Base-by-base conservation (phyloP, 2,329 filamentous ascomycete species). In the Gaeumannomyces sp. region DNA sequence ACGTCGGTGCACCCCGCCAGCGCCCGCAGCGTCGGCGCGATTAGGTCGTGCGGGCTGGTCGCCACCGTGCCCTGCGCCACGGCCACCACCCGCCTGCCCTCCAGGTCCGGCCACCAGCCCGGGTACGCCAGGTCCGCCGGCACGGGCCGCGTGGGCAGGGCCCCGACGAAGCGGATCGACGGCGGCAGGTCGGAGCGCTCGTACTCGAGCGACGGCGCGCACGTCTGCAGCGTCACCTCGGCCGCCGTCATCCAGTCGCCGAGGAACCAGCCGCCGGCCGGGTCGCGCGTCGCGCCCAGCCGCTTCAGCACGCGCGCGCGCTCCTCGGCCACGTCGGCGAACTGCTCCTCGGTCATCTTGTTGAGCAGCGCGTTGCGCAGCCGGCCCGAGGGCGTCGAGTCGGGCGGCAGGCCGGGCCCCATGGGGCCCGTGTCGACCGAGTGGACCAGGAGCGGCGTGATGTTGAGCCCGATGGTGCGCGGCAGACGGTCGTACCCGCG, bases 51-150 rank as follows among this genome's bases (percentile, higher is more conserved):
- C 65, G 77, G 77, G 27, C 78, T 70, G 27, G 69, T 67, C 11
- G 74, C 75, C 3, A 80, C 68, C 3, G 81, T 84, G 5, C 82
- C 81, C 68, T 83, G 81, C 1, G 77, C 75, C 7, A 83, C 80
- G 27, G 77, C 73, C 6, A 84, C 71, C 29, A 84, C 67, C 62
- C 76, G 77, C 64, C 77, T 79, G 29, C 61, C 28, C 11, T 3
- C 59, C 28, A 84, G 72, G 4, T 79, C 76, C 2, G 72, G 61
- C 80, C 80, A 85, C 78, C 80, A 85, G 8, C 69, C 33, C 0
- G 82, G 82, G 53, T 72, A 74, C 2, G 13, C 64, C 38, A 74
- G 73, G 53, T 70, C 69, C 0, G 69, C 60, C 45, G 73, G 70
- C 64, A 74, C 14, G 3, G 69, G 66, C 56, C 73, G 73, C n/a